A percentile compares a stretch with the other conserved stretches of the same genome.
These are phyloP conservation scores for Scedosporium apiospermum DNA, from an alignment of 2,329 filamentous ascomycete species.

Conservation along the genomic window DNA sequence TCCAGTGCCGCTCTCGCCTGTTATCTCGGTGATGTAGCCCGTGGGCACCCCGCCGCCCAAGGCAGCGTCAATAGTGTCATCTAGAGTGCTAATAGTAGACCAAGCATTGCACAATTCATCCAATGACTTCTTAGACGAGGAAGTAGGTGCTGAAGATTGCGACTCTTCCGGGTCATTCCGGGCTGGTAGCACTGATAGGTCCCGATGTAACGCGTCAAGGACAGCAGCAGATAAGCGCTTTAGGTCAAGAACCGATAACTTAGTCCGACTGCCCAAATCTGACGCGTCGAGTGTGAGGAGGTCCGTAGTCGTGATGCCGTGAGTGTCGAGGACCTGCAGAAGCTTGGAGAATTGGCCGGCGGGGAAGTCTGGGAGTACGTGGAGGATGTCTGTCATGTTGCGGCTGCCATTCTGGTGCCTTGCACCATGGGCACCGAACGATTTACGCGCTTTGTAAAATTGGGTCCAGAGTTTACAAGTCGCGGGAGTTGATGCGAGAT, in stretches of 20 bases:
- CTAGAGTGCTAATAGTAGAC: constrained; percentile 69
- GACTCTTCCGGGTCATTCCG: not conserved
- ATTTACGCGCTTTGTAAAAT: not conserved
- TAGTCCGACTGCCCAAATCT: constrained; percentile 78
- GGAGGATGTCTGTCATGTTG: constrained; percentile 75
- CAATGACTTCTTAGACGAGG: not conserved
- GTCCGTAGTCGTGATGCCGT: constrained; percentile 69
- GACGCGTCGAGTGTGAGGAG: constrained; percentile 74
- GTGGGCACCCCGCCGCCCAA: constrained; percentile 73
- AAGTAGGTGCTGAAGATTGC: not conserved
- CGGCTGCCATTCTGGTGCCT: not conserved
- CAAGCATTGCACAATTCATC: constrained; percentile 20
- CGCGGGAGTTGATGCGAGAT: no score
- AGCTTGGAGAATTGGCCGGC: constrained; percentile 62
- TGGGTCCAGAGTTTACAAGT: not conserved
- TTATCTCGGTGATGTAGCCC: constrained; percentile 78
- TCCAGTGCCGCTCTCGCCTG: constrained; percentile 86
- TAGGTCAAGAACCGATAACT: constrained; percentile 71
- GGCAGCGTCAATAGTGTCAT: constrained; percentile 56
- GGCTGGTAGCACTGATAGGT: constrained; percentile 30
- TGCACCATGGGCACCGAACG: not conserved
- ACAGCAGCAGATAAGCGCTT: constrained; percentile 63
- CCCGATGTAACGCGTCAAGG: constrained; percentile 54
- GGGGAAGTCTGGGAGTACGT: constrained; percentile 73
- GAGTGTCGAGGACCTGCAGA: constrained; percentile 69